These are phyloP conservation scores for Fusarium sp. DNA, from an alignment of 2,329 filamentous ascomycete species.

Conservation along the genomic window DNA sequence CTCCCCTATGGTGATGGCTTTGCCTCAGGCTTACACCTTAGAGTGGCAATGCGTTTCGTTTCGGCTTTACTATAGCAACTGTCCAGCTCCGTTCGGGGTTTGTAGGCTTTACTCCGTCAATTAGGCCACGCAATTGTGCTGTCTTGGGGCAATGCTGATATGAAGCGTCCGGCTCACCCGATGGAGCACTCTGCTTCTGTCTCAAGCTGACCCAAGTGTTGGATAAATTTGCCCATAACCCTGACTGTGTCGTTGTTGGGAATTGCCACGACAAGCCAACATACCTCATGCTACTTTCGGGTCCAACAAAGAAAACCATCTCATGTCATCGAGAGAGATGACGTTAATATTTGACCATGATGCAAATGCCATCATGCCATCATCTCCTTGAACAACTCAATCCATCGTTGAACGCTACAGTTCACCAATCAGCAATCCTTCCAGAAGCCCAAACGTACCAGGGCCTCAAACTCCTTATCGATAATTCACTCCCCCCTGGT, in stretches of 20 bases:
- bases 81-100: not conserved
- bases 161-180: not conserved
- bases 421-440: slow-evolving; percentile 32
- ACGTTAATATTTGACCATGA: slow-evolving; percentile 35
- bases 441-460: slow-evolving; percentile 27
- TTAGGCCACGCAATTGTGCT: not conserved
- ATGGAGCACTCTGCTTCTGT: slow-evolving; percentile 3
- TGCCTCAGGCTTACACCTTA: not conserved
- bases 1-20: slow-evolving; percentile 7
- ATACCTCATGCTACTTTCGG: slow-evolving; percentile 9
- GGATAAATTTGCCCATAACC: not conserved
- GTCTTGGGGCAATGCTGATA: not conserved
- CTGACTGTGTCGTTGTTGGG: slow-evolving; percentile 13
- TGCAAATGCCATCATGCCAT: slow-evolving; percentile 37
- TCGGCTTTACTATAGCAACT: not conserved
- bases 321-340: slow-evolving; percentile 28
- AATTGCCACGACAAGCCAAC: slow-evolving; percentile 3
- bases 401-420: slow-evolving; percentile 9
- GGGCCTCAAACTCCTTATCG: slow-evolving; percentile 33
- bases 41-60: not conserved
- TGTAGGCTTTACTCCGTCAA: not conserved
- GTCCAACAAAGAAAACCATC: slow-evolving; percentile 4
- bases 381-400: slow-evolving; percentile 29
- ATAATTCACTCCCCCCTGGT: slow-evolving; percentile 30
- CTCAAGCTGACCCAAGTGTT: slow-evolving; percentile 1